These are phyloP conservation scores for Neurospora sp. DNA, from an alignment of 2,329 filamentous ascomycete species.

Conservation along the genomic window DNA sequence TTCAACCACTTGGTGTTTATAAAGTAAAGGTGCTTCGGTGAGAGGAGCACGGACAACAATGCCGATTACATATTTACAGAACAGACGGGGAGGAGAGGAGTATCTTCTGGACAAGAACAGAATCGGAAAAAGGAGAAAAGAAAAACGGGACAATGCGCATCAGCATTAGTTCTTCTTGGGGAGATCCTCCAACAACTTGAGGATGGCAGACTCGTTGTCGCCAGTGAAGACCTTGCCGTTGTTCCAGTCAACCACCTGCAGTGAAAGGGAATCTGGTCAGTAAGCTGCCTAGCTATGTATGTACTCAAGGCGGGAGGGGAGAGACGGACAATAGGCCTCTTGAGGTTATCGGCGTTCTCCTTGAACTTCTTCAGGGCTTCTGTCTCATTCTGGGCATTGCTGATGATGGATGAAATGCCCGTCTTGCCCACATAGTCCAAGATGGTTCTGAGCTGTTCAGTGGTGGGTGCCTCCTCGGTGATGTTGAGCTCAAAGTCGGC, in stretches of 20 bases:
- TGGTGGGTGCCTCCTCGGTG: slow-evolving; percentile 49
- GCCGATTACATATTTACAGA: neutral
- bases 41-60: neutral
- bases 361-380: slow-evolving; percentile 77
- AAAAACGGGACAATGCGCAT: neutral
- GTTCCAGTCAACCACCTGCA: slow-evolving; percentile 75
- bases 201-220: slow-evolving; percentile 78
- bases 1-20: neutral
- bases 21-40: neutral
- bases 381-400: slow-evolving; percentile 61
- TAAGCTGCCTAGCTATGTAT: neutral
- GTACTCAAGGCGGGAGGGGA: neutral
- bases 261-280: neutral
- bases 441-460: slow-evolving; percentile 27
- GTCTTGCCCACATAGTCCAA: slow-evolving; percentile 46
- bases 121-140: neutral
- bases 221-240: slow-evolving; percentile 73
- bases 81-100: neutral
- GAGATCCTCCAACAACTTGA: slow-evolving; percentile 63
- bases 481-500: slow-evolving; percentile 68
- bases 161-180: slow-evolving; percentile 15
- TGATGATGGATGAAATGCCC: slow-evolving; percentile 53
- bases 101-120: neutral
- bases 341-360: slow-evolving; percentile 57
- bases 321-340: slow-evolving; percentile 63